Evolutionary conservation across 1,284 basidiomycete species (phyloP).

Genomic region (Apiotrichum sp.): DNA sequence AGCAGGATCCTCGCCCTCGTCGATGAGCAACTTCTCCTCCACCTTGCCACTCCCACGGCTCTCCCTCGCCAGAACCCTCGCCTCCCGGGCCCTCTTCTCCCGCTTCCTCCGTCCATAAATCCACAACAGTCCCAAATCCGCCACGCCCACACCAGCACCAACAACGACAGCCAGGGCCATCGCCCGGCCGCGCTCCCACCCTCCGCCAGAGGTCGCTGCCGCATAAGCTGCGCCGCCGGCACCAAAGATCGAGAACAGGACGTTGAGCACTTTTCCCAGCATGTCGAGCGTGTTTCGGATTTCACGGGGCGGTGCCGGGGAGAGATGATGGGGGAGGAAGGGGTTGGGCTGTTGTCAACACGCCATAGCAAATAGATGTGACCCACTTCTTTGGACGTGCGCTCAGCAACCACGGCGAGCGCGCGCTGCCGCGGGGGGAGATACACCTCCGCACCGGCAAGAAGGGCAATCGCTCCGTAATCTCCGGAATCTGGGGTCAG

Average conservation of each 20-base stretch:
- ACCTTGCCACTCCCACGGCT: neutral
- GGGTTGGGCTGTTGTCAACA: conserved; percentile 25
- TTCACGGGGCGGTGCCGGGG: conserved; percentile 28
- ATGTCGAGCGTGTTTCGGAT: conserved; percentile 25
- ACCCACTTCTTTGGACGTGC: neutral
- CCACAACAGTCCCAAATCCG: conserved; percentile 29
- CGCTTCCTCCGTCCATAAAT: conserved; percentile 20
- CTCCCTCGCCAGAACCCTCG: neutral
- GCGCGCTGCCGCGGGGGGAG: conserved; percentile 26
- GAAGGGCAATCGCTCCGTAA: conserved; percentile 29
- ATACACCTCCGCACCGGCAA: conserved; percentile 38
- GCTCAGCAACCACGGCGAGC: conserved; percentile 8
- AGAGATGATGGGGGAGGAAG: conserved; percentile 35
- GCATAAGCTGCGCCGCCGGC: conserved; percentile 35
- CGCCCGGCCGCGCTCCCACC: conserved; percentile 27
- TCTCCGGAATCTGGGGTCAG: conserved; percentile 22
- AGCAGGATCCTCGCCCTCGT: neutral
- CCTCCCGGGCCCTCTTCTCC: neutral
- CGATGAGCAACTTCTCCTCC: neutral
- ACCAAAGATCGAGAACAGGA: conserved; percentile 40
- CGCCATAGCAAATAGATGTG: neutral
- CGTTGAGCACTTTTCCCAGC: conserved; percentile 35
- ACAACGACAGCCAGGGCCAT: conserved; percentile 32
- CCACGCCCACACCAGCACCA: conserved; percentile 32
- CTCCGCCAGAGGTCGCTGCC: conserved; percentile 28